These are phyloP conservation scores for Fusarium acutatum DNA, from an alignment of 2,329 filamentous ascomycete species.

Conservation along the genomic window DNA sequence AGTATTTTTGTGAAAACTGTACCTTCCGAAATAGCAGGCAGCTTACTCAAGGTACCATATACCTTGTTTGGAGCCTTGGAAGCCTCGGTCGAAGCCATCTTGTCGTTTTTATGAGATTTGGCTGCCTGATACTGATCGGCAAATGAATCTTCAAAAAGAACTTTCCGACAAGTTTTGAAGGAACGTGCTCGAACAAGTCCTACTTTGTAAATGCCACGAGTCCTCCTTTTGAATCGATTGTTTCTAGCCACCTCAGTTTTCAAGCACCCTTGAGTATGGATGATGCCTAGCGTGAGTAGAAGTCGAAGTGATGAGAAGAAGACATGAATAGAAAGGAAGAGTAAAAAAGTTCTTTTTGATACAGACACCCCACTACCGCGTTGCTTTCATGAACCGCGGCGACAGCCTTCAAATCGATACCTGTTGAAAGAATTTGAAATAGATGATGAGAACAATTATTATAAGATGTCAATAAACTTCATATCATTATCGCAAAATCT, in stretches of 20 bases:
- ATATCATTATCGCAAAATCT: background rate
- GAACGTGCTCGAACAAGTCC: background rate
- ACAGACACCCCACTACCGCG: conserved; percentile 4
- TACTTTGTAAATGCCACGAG: background rate
- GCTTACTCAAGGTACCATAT: conserved; percentile 44
- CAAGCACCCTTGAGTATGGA: background rate
- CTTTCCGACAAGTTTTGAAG: background rate
- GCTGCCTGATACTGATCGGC: conserved; percentile 26
- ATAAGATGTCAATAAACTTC: background rate
- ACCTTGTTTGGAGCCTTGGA: conserved; percentile 15
- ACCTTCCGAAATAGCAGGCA: conserved; percentile 49
- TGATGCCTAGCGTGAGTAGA: background rate
- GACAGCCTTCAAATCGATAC: background rate
- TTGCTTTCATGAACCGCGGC: background rate
- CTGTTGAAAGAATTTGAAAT: background rate
- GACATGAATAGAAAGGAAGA: background rate
- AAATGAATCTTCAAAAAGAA: background rate
- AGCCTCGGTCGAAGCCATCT: conserved; percentile 36
- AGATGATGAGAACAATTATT: too few species aligned
- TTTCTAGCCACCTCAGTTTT: background rate
- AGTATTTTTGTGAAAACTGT: background rate
- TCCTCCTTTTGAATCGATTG: background rate
- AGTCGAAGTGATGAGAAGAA: background rate
- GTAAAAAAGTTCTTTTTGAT: conserved; percentile 8
- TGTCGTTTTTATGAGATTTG: background rate